Percentiles rank a stretch among this genome's conserved stretches.
Evolutionary conservation across 2,329 filamentous ascomycete genomes (phyloP).

Genomic region (Drechmeria coniospora): DNA sequence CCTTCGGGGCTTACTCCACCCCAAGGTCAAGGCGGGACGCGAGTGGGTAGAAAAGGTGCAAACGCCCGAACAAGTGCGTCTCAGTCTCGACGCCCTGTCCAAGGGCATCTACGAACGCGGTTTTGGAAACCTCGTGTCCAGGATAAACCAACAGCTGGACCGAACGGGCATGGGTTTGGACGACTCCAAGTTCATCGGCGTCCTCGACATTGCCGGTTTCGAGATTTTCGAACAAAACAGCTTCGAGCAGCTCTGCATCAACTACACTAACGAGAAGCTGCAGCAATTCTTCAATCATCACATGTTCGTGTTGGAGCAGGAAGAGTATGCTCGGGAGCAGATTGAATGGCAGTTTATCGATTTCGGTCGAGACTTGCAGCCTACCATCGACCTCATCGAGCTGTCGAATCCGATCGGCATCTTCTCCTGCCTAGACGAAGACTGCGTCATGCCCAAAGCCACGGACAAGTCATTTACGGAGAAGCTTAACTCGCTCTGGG

Average conservation of each 20-base stretch:
- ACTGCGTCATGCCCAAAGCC: constrained; percentile 97
- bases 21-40: constrained; percentile 83
- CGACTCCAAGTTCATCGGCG: constrained; percentile 90
- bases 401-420: constrained; percentile 94
- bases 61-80: constrained; percentile 86
- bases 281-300: constrained; percentile 99
- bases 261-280: constrained; percentile 98
- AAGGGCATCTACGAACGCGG: constrained; percentile 97
- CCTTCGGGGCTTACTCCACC: constrained; percentile 75
- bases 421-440: constrained; percentile 94
- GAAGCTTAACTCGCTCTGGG: constrained; percentile 93
- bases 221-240: constrained; percentile 98
- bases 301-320: constrained; percentile 98
- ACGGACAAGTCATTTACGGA: constrained; percentile 96
- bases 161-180: constrained; percentile 70
- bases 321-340: constrained; percentile 92
- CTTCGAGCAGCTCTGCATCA: constrained; percentile 98
- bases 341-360: constrained; percentile 99
- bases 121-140: constrained; percentile 80
- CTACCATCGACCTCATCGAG: constrained; percentile 95
- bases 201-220: constrained; percentile 96
- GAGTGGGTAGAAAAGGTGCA: constrained; percentile 99
- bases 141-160: constrained; percentile 86
- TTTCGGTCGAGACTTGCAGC: constrained; percentile 91
- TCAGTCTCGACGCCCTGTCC: constrained; percentile 76